A percentile compares a stretch with the other conserved stretches of the same genome.
These are phyloP conservation scores for Urochloa ruziziensis DNA, from an alignment of 176 grass and related monocot species.

Conservation along the genomic window DNA sequence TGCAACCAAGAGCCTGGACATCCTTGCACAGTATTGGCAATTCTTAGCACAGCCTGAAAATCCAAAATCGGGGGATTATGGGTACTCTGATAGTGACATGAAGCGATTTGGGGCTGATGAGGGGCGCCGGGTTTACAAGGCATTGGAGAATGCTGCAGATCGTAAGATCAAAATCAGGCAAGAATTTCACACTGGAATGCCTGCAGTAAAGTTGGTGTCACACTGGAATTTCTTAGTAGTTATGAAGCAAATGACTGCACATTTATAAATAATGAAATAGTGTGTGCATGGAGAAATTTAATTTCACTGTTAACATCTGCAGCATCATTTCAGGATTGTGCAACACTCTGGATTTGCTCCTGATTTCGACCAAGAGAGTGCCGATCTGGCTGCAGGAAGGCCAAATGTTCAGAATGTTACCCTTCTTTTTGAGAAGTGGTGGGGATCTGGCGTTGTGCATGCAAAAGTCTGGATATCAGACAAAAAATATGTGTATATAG, in stretches of 20 bases:
- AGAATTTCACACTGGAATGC: too few species aligned
- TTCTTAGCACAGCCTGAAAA: conserved; percentile 59
- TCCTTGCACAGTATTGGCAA: conserved; percentile 92
- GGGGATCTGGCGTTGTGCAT: conserved; percentile 85
- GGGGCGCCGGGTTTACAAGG: conserved; percentile 64
- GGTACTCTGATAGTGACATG: conserved; percentile 77
- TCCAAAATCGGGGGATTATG: conserved; percentile 74
- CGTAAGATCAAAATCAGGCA: conserved; percentile 75
- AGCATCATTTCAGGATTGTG: conserved; percentile 62
- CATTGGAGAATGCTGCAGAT: conserved; percentile 66
- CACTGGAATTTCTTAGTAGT: neutral
- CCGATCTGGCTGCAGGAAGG: conserved; percentile 72
- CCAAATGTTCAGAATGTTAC: conserved; percentile 88
- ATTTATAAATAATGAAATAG: neutral
- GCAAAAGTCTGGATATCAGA: conserved; percentile 98
- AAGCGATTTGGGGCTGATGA: conserved; percentile 57
- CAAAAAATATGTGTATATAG: conserved; percentile 79
- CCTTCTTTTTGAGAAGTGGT: conserved; percentile 79
- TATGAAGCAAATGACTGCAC: neutral
- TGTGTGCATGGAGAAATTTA: neutral
- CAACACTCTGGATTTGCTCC: conserved; percentile 86
- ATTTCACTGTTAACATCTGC: neutral
- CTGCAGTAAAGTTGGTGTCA: neutral
- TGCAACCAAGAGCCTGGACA: conserved; percentile 60
- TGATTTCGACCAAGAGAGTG: conserved; percentile 77